Evolutionary conservation across 768 basidiomycete genomes (phyloP).

Genomic region (Kwoniella europaea): DNA sequence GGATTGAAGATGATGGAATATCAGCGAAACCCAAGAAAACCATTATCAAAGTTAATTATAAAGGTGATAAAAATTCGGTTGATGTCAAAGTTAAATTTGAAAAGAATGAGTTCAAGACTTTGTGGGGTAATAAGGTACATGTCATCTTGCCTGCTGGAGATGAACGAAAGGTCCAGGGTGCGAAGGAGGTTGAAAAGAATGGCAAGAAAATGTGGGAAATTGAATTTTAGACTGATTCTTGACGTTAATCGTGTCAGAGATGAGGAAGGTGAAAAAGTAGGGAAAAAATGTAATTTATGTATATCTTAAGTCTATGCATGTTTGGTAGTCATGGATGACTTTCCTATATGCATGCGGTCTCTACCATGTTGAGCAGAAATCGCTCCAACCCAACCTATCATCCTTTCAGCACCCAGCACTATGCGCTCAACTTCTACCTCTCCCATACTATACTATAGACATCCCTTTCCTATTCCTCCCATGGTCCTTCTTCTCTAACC

Average conservation of each 20-base stretch:
- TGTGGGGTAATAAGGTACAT: conserved; percentile 47
- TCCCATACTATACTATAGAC: too few relatives aligned
- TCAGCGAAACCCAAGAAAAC: conserved; percentile 44
- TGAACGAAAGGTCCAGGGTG: conserved; percentile 40
- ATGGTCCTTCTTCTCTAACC: neutral
- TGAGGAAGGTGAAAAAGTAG: neutral
- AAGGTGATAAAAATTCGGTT: conserved; percentile 29
- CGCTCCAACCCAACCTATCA: too few relatives aligned
- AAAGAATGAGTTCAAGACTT: conserved; percentile 44
- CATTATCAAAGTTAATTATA: conserved; percentile 41
- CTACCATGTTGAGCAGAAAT: too few relatives aligned
- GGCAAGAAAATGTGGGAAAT: conserved; percentile 33
- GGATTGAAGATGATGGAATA: conserved; percentile 59
- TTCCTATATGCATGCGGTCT: too few relatives aligned
- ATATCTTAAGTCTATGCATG: too few relatives aligned
- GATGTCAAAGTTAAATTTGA: conserved; percentile 38
- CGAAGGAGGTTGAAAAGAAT: conserved; percentile 28
- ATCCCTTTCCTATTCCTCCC: too few relatives aligned
- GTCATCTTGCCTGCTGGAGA: conserved; percentile 51
- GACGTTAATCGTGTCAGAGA: too few relatives aligned
- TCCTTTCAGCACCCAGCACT: too few relatives aligned
- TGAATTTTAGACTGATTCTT: neutral
- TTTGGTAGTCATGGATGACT: too few relatives aligned
- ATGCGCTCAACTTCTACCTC: too few relatives aligned
- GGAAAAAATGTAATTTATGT: neutral